Conservation (phyloP, 225 moss, liverwort and hornwort genomes). For the Pleurozium schreberi region DNA sequence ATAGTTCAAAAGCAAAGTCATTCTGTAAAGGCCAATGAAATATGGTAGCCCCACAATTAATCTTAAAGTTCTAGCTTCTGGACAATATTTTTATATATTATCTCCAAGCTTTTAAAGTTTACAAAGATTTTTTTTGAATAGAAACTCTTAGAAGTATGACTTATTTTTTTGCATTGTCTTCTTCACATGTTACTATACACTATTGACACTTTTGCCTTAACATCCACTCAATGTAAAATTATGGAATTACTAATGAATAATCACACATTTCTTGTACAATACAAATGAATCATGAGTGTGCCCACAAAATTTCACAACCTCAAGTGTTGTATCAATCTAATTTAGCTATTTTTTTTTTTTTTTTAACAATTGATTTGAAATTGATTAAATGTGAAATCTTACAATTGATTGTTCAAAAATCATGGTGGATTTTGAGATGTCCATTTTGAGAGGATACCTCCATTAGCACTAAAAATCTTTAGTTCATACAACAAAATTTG, state of each 20-base stretch:
- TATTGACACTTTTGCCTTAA: neutral
- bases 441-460: neutral
- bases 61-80: neutral
- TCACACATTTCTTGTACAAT: neutral
- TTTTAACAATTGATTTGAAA: neutral
- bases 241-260: neutral
- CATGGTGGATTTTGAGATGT: neutral
- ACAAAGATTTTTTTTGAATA: neutral
- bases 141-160: neutral
- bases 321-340: neutral
- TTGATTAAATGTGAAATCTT: neutral
- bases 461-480: neutral
- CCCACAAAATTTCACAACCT: neutral
- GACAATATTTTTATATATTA: neutral
- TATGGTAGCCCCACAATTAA: too few species aligned
- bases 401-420: neutral
- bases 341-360: neutral
- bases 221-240: neutral
- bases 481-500: neutral
- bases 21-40: accelerated
- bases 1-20: neutral
- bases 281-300: too few species aligned
- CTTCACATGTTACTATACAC: accelerated
- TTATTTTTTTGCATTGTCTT: neutral
- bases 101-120: neutral